These are phyloP conservation scores for Aureobasidium vineae DNA, from an alignment of 2,329 filamentous ascomycete genomes.

Conservation along the genomic window DNA sequence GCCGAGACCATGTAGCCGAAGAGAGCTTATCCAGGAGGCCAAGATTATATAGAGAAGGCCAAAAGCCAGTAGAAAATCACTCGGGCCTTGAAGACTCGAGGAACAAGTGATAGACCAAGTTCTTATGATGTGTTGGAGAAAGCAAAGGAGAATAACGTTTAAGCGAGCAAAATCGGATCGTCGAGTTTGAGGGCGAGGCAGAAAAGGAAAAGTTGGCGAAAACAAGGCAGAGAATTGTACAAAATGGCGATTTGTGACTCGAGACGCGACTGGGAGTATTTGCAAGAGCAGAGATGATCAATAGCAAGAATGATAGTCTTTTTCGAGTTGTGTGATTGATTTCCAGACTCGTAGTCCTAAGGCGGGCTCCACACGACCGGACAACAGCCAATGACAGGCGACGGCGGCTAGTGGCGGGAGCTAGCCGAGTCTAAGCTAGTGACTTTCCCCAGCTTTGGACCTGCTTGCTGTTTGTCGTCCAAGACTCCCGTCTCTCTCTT, in stretches of 20 bases:
- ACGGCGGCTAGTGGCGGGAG: neutral
- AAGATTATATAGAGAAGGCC: neutral
- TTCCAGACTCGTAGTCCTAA: constrained; percentile 22
- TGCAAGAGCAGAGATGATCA: neutral
- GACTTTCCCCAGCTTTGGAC: constrained; percentile 16
- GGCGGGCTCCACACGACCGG: neutral
- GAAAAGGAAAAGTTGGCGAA: neutral
- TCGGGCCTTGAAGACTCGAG: constrained; percentile 1
- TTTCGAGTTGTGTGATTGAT: constrained; percentile 23
- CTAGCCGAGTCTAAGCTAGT: constrained; percentile 20
- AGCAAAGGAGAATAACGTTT: constrained; percentile 21
- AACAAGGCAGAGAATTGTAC: neutral
- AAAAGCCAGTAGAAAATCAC: neutral
- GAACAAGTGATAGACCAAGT: neutral
- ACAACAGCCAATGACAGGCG: constrained; percentile 18
- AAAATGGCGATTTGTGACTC: neutral
- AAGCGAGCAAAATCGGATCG: constrained; percentile 16
- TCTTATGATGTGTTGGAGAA: neutral
- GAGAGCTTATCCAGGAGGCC: neutral
- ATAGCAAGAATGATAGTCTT: constrained; percentile 23
- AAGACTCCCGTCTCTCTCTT: neutral
- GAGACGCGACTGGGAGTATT: neutral
- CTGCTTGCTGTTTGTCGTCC: neutral
- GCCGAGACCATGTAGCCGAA: neutral
- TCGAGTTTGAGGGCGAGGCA: neutral